Conservation (phyloP, 2,329 filamentous ascomycete genomes). For the Scleromitrula shiraiana region DNA sequence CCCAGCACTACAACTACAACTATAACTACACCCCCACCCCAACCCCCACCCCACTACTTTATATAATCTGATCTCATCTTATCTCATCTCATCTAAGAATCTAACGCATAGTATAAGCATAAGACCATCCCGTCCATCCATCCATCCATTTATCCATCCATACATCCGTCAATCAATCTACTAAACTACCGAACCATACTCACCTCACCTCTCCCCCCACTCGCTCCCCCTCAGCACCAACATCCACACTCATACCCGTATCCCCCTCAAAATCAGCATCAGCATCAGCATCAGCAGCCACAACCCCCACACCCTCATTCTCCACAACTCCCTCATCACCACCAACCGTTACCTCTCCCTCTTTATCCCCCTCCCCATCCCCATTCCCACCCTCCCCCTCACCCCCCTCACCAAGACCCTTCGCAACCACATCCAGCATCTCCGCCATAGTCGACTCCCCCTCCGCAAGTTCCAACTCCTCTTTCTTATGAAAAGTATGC, state of each 20-base stretch:
- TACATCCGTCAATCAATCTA: too few species aligned
- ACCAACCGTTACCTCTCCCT: neutral
- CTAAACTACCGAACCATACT: neutral
- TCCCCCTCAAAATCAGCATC: neutral
- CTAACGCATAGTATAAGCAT: neutral
- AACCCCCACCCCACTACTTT: too few species aligned
- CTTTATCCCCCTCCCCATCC: neutral
- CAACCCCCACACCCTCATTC: neutral
- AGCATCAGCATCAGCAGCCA: neutral
- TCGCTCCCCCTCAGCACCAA: neutral
- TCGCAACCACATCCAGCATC: neutral
- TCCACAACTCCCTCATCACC: neutral
- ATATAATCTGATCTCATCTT: too few species aligned
- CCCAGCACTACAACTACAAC: too few species aligned
- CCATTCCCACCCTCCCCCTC: neutral
- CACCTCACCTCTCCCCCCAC: neutral
- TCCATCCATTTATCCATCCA: neutral
- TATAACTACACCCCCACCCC: too few species aligned
- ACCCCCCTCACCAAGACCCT: neutral
- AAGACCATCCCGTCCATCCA: neutral
- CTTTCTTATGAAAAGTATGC: constrained; percentile 30
- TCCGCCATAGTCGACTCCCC: neutral
- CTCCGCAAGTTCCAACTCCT: constrained; percentile 11
- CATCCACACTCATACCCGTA: neutral
- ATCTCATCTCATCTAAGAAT: too few species aligned